Base-by-base conservation (phyloP, 805 yeast species). In the Metschnikowia similis region DNA sequence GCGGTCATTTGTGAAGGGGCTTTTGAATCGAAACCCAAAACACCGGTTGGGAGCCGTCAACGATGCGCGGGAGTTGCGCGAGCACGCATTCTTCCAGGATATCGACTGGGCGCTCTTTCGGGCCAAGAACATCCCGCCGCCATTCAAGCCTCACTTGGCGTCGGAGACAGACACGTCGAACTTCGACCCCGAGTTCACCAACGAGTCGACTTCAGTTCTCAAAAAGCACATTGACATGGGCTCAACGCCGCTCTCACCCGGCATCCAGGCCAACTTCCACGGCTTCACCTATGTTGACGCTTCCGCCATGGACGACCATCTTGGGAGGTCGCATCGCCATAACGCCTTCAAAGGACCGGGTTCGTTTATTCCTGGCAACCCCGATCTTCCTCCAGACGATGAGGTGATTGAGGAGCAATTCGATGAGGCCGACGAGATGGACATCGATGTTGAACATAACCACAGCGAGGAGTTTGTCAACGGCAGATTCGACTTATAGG, bases 281-380 rank as follows among this genome's bases (percentile, higher is more conserved):
- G 99, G 99, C 0, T 94, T 94, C 67, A 94, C 99, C 0, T 94
- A 87, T 67, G 97, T 92, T 44, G 97, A 91, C 66, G 97, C 88
- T 55, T 85, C 95, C 27, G 81, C 96, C 30, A 83, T 92, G 77
- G 96, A 91, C 61, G 97, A 91, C 58, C 87, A 87, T 67, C 85
- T 86, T 55, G 71, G 72, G 45, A 68, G 66, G 50, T 68, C 71
- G 4, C 70, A 67, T 50, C 63, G 76, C 48, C 55, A 55, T 52
- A 69, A 64, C 60, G 51, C 71, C 2, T 75, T 66, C 62, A 71
- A 63, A 48, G 65, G 65, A 60, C 83, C 81, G 13, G 91, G 90
- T 5, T 84, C 91, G 1, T 81, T 87, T 56, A 84, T 87, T 31
- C 88, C 88, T 2, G 90, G 90, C 2, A 83, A 87, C 63, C 90